Evolutionary conservation across 1,284 basidiomycete genomes (phyloP).

Genomic region (Tremellales sp.): DNA sequence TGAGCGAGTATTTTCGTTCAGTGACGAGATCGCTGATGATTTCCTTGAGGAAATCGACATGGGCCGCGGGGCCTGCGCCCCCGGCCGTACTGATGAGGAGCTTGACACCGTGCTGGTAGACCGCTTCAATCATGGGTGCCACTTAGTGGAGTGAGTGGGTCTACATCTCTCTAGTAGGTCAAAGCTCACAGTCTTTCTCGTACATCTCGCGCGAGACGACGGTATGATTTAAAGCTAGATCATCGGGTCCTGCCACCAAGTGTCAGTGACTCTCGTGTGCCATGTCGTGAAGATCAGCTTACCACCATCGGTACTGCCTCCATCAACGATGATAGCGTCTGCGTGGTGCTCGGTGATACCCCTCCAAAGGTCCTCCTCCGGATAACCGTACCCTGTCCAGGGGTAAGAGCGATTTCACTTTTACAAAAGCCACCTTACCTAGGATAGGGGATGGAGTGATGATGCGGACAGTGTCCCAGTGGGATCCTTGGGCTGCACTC

Average conservation of each 20-base stretch:
- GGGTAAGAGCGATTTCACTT: neutral
- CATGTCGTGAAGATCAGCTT: too few relatives aligned
- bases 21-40: constrained; percentile 2
- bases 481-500: too few relatives aligned
- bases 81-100: constrained; percentile 5
- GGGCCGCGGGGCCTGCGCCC: neutral
- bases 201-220: constrained; percentile 1
- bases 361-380: constrained; percentile 1
- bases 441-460: constrained; percentile 5
- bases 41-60: constrained; percentile 4
- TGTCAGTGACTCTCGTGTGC: neutral
- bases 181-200: neutral
- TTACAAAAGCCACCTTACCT: neutral
- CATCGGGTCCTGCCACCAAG: neutral
- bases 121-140: constrained; percentile 6
- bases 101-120: constrained; percentile 3
- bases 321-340: constrained; percentile 10
- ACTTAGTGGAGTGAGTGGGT: neutral
- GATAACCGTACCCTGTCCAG: constrained; percentile 1
- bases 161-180: neutral
- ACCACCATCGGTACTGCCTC: constrained; percentile 5
- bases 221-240: neutral
- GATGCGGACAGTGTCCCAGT: constrained; percentile 6
- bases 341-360: constrained; percentile 2
- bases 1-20: constrained; percentile 1